Evolutionary conservation across 495 filamentous ascomycete species (phyloP).

Genomic region (Bryoglossum gracile): DNA sequence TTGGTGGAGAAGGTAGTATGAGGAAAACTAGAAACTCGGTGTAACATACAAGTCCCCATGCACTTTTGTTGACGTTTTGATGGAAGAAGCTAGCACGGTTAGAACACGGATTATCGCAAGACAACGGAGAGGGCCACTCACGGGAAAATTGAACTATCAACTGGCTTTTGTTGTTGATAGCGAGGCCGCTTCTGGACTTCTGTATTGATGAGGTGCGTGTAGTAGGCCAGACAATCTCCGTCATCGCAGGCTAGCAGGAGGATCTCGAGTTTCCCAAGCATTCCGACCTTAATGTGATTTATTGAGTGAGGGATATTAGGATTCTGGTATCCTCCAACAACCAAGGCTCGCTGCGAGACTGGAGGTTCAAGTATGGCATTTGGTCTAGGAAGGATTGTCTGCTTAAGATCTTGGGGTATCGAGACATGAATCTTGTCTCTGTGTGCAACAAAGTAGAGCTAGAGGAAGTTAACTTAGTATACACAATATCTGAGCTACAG

Average conservation of each 20-base stretch:
- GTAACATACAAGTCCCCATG: conserved; percentile 73
- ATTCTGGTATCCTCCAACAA: conserved; percentile 50
- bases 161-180: no score
- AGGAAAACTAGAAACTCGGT: not conserved
- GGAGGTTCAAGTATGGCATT: conserved; percentile 60
- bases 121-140: no score
- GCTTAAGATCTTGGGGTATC: conserved; percentile 55
- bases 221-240: conserved; percentile 80
- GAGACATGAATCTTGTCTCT: conserved; percentile 65
- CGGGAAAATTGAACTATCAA: no score
- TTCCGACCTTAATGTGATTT: conserved; percentile 71
- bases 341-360: conserved; percentile 33
- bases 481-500: no score
- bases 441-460: conserved; percentile 74
- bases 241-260: conserved; percentile 74
- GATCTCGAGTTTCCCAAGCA: conserved; percentile 75
- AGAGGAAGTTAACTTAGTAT: no score
- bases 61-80: conserved; percentile 66
- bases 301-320: conserved; percentile 55
- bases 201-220: conserved; percentile 40
- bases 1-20: no score
- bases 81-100: conserved; percentile 60
- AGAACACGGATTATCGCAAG: no score
- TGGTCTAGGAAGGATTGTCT: conserved; percentile 52
- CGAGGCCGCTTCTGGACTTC: no score